These are phyloP conservation scores for Neoboletus magnificus DNA, from an alignment of 768 basidiomycete species.

Conservation along the genomic window DNA sequence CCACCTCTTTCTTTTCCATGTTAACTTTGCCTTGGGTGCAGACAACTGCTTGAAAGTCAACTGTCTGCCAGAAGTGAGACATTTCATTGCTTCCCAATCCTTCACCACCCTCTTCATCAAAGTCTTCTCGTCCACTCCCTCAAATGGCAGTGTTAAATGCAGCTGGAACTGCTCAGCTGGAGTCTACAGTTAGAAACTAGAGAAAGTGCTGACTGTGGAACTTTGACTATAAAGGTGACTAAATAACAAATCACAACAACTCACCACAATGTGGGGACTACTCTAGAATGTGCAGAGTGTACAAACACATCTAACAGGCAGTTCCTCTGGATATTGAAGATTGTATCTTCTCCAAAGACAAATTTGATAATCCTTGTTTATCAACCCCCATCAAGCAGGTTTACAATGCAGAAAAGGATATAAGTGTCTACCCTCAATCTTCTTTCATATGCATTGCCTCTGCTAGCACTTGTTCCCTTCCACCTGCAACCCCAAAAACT, in stretches of 20 bases:
- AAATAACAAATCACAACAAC: no score
- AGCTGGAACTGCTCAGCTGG: no score
- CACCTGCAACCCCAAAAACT: conserved; percentile 13
- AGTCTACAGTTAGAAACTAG: no score
- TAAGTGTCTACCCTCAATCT: conserved; percentile 36
- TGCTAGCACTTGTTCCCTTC: not conserved
- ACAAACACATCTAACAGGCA: no score
- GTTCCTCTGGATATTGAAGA: conserved; percentile 42
- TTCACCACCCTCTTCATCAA: conserved; percentile 17
- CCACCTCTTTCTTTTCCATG: conserved; percentile 27
- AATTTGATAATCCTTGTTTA: conserved; percentile 10
- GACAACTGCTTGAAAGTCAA: conserved; percentile 14
- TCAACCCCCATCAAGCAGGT: conserved; percentile 1
- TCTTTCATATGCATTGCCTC: conserved; percentile 19
- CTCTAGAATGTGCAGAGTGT: no score
- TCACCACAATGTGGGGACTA: no score
- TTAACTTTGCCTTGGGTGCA: conserved; percentile 30
- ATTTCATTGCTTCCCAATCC: conserved; percentile 16
- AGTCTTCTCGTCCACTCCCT: conserved; percentile 50
- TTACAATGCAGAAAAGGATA: conserved; percentile 13
- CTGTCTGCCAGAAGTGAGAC: conserved; percentile 21
- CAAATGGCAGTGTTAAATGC: no score
- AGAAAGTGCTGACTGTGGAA: no score
- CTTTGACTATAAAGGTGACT: no score
- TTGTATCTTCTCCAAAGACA: conserved; percentile 24